Evolutionary conservation across 2,329 filamentous ascomycete species (phyloP), one percentile per base, ranked within the genome.

Genomic region (Colletotrichum spaethianum): DNA sequence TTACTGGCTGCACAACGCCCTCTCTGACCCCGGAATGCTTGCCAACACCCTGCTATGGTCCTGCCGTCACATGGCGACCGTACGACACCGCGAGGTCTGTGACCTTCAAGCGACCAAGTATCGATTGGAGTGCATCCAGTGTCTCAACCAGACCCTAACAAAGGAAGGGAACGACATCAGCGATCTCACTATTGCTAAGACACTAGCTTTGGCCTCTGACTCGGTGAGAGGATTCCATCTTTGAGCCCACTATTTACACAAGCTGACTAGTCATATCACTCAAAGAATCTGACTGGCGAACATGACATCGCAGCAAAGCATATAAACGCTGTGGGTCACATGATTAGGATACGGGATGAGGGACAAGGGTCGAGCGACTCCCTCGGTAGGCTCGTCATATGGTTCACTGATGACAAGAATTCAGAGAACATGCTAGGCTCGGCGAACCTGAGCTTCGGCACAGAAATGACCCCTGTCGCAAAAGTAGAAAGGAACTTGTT

Each of bases 141-240:
- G 57, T 11, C 72, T 77, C 8, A 66, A 62, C 20, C 26, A 53
- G 11, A 68, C 61, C 12, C 31, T 76, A 23, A 42, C 53, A 3
- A 38, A 40, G 8, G 73, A 76, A 31, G 66, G 67, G 16, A 36
- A 40, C 5, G 36, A 50, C 16, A 55, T 72, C 18, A 75, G 73
- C 44, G 73, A 77, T 12, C 36, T 72, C 12, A 77, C 76, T 7
- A 74, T 77, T 18, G 72, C 74, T 1, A 75, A 77, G 48, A 75
- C 68, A 9, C 50, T 76, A n/a, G 72, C 61, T 44, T 48, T 74
- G 18, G 68, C 73, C n/a, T 74, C 73, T 4, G 73, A 74, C 33
- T 57, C 69, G 31, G 73, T 72, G 42, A 67, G 60, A 50, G n/a
- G 18, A 28, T 55, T 1, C n/a, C 8, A 7, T 38, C 6, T 7